A percentile compares a stretch with the other conserved stretches of the same genome.
phyloP scores from a whole-genome alignment of 441 rosid genomes.

The Theobroma grandiflorum region DNA sequence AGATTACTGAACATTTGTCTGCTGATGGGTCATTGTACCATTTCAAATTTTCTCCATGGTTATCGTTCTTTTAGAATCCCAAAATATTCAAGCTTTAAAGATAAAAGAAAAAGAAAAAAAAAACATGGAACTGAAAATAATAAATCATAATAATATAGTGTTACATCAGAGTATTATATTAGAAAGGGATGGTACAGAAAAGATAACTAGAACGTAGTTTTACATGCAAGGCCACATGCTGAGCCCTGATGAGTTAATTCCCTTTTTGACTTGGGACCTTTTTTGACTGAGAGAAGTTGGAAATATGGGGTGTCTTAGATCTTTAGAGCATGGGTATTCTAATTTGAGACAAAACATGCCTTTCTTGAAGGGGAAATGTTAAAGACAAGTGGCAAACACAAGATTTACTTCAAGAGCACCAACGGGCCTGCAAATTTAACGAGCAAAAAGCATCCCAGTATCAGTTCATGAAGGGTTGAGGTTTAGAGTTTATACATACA shows the following conservation, averaged over 20 bases:
- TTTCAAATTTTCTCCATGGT: neutral
- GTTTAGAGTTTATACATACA: neutral
- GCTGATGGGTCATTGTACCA: slow-evolving; percentile 16
- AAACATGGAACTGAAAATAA: neutral
- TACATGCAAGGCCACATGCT: slow-evolving; percentile 22
- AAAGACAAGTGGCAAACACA: neutral
- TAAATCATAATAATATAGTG: slow-evolving; percentile 8
- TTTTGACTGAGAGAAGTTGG: slow-evolving; percentile 15
- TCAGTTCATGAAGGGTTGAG: neutral
- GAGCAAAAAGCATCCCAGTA: neutral
- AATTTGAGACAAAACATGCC: neutral
- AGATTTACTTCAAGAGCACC: slow-evolving; percentile 14
- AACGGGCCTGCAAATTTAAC: slow-evolving; percentile 12
- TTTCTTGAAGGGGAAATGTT: neutral
- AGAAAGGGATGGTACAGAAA: slow-evolving; percentile 13
- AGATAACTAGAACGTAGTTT: slow-evolving; percentile 10
- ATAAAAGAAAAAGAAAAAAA: neutral
- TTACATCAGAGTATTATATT: neutral
- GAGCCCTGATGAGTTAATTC: neutral
- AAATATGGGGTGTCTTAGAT: neutral
- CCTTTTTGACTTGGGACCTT: neutral
- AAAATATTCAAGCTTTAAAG: neutral
- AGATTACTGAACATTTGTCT: slow-evolving; percentile 10
- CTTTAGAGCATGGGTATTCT: neutral
- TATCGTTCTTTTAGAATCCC: slow-evolving; percentile 6